phyloP scores from a whole-genome alignment of 306 rosid species.

The Medicago arabica region DNA sequence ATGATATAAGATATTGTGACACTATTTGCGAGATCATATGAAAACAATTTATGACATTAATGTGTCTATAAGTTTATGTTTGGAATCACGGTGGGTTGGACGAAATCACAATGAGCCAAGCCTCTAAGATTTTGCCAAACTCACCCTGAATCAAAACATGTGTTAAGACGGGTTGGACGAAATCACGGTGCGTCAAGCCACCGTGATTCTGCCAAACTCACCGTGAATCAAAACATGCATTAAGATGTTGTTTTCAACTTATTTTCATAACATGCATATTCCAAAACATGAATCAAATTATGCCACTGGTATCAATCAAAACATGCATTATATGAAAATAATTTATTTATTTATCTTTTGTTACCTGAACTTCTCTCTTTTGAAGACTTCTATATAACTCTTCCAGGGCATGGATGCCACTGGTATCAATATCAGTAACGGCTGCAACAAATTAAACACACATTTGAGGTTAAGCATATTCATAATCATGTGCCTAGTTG shows the following conservation, averaged over 20 bases:
- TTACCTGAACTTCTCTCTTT: slow-evolving; percentile 84
- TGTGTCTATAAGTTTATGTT: not conserved
- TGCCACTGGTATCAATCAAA: too few species aligned
- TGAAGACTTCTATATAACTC: slow-evolving; percentile 78
- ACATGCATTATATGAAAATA: too few species aligned
- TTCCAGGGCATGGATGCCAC: slow-evolving; percentile 93
- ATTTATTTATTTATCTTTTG: too few species aligned
- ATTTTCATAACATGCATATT: not conserved
- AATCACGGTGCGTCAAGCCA: too few species aligned
- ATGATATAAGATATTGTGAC: not conserved
- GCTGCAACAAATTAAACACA: slow-evolving; percentile 55
- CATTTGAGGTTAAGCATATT: not conserved
- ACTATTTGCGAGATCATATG: not conserved
- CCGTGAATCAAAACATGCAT: too few species aligned
- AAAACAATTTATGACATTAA: not conserved
- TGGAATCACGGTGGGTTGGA: too few species aligned
- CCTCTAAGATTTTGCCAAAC: too few species aligned
- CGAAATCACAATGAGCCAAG: too few species aligned
- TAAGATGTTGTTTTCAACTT: not conserved
- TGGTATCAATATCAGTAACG: slow-evolving; percentile 93
- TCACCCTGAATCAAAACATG: too few species aligned
- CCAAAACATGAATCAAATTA: too few species aligned
- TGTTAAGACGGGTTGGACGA: too few species aligned
- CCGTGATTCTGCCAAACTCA: too few species aligned
- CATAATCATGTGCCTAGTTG: not conserved